A percentile compares a stretch with the other conserved stretches of the same genome.
phyloP scores from a whole-genome alignment of 306 rosid genomes.

The Arachis hypogaea region DNA sequence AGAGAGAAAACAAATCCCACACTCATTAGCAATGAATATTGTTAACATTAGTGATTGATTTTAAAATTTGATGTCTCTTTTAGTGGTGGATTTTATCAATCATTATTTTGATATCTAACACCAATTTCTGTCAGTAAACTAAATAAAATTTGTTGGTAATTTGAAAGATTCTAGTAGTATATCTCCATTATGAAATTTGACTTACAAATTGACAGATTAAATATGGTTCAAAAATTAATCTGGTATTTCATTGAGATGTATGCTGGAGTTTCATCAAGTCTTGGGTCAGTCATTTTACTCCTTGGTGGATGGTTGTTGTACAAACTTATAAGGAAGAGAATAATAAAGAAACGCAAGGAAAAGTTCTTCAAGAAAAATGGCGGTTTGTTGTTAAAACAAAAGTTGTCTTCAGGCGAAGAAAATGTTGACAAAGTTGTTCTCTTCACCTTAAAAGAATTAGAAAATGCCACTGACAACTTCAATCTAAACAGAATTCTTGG shows the following conservation, averaged over 20 bases:
- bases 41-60: too few relatives aligned
- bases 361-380: conserved; percentile 48
- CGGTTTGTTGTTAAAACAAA: conserved; percentile 41
- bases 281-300: conserved; percentile 39
- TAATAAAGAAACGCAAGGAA: conserved; percentile 26
- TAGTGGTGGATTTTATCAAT: too few relatives aligned
- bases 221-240: background rate
- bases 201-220: too few relatives aligned
- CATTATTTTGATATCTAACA: too few relatives aligned
- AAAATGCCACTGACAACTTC: conserved; percentile 45
- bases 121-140: too few relatives aligned
- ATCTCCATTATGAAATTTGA: too few relatives aligned
- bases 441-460: conserved; percentile 38
- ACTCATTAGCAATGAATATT: too few relatives aligned
- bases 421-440: conserved; percentile 30
- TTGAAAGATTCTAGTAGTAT: too few relatives aligned
- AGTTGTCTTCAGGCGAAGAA: conserved; percentile 27
- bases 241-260: background rate
- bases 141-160: too few relatives aligned
- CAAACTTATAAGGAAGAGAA: conserved; percentile 25
- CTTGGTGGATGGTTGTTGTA: conserved; percentile 27
- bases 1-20: too few relatives aligned
- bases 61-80: too few relatives aligned
- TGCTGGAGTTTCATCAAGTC: conserved; percentile 41
- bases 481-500: conserved; percentile 44